Base-by-base conservation (phyloP, 306 rosid genomes). In the Acacia acuminata region DNA sequence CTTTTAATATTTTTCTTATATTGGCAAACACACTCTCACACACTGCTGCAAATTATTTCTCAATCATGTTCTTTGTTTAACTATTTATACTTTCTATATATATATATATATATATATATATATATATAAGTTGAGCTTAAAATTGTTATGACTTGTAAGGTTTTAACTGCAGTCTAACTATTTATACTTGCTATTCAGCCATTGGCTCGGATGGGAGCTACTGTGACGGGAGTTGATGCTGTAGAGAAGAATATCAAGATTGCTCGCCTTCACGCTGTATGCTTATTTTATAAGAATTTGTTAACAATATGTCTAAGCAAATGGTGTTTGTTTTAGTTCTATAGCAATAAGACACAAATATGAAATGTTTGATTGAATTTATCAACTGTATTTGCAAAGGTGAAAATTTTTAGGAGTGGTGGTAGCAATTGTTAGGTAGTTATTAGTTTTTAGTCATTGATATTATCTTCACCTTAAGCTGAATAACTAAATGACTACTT, bases 221-320 rank as follows among this genome's bases (percentile, higher is more conserved):
- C 86, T 43, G 98, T 96, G 74, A 93, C 90, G 0, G 98, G 98
- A 75, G 81, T 96, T 80, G 98, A 96, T 86, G 96, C 93, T 65
- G 88, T 90, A 25, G 94, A 96, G 84, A 92, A 92, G 86, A 93
- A 96, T 84, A 92, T 96, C 91, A 94, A 82, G 83, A 90, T 96
- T 82, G 99, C 99, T 4, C 89, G 87, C 71, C 87, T 92, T 76
- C 99, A 96, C 84, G 96, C 98, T 85, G 97, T 95, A 95, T 79
- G 94, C 66, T 61, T 78, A 82, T 64, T 79, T 60, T 70, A 74
- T 71, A 65, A 66, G 13, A 19, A 45, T 15, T 47, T 72, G 4
- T 24, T 12, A 43, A 44, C 38, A 44, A 13, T 71, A 14, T 71
- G 55, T 13, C 38, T 43, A 5, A 13, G 42, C 34, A 71, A 22